Evolutionary conservation across 352 stramenopile genomes (phyloP).

Genomic region (Pythium pectinolyticum): DNA sequence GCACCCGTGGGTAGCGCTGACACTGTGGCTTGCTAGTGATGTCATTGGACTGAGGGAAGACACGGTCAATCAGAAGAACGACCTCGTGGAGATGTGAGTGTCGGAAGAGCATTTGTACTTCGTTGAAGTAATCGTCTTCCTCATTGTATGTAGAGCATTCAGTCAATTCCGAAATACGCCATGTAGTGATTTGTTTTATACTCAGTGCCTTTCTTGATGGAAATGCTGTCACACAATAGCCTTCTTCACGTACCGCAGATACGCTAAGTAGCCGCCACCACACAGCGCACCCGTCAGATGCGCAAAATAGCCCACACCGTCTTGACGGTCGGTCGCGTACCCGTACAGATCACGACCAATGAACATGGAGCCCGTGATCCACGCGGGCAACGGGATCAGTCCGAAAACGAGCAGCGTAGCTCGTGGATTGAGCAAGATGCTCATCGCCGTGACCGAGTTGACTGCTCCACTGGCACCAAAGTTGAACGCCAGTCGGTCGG

Average conservation of each 20-base stretch:
- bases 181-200: too few species aligned
- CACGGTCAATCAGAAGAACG: too few species aligned
- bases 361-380: conserved; percentile 62
- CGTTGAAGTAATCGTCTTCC: too few species aligned
- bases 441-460: conserved; percentile 72
- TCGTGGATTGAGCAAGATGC: conserved; percentile 58
- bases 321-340: conserved; percentile 41
- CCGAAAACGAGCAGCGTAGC: conserved; percentile 69
- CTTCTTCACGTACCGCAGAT: conserved; percentile 40
- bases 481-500: conserved; percentile 45
- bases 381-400: conserved; percentile 67
- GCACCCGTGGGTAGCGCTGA: too few species aligned
- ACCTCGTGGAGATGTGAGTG: too few species aligned
- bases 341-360: conserved; percentile 73
- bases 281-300: conserved; percentile 63
- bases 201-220: too few species aligned
- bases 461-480: conserved; percentile 73
- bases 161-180: too few species aligned
- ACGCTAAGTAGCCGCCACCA: conserved; percentile 59
- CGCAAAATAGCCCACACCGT: conserved; percentile 66
- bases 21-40: too few species aligned
- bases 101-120: too few species aligned
- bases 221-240: not conserved
- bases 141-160: too few species aligned
- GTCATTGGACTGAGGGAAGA: too few species aligned